phyloP scores from a whole-genome alignment of 108 stramenopile genomes.

The Pseudonitzschia pungens region DNA sequence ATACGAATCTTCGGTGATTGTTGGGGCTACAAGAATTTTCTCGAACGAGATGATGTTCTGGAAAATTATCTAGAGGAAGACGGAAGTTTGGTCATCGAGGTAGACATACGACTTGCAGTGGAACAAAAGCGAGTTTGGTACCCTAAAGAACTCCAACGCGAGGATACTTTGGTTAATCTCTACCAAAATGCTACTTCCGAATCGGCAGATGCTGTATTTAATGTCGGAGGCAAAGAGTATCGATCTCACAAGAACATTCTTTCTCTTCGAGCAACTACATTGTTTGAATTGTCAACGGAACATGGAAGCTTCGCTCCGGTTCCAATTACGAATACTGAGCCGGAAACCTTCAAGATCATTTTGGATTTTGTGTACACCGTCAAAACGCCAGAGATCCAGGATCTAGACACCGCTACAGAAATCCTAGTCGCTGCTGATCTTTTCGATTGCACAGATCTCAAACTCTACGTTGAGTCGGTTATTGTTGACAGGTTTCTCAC shows the following conservation, averaged over 20 bases:
- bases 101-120: not conserved
- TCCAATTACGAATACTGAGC: not conserved
- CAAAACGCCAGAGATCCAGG: not conserved
- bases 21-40: not conserved
- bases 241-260: not conserved
- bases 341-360: constrained; percentile 1
- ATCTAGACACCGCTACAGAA: not conserved
- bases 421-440: constrained; percentile 16
- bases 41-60: not conserved
- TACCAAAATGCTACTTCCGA: constrained; percentile 1
- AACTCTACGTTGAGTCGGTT: constrained; percentile 12
- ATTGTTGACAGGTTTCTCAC: constrained; percentile 8
- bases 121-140: not conserved
- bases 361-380: constrained; percentile 9
- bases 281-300: not conserved
- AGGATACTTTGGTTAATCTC: not conserved
- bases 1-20: not conserved
- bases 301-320: not conserved
- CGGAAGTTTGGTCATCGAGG: not conserved
- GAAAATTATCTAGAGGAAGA: not conserved
- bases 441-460: constrained; percentile 10
- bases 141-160: not conserved
- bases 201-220: not conserved
- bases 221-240: not conserved
- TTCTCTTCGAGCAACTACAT: not conserved